These are phyloP conservation scores for Exophiala aquamarina DNA, from an alignment of 2,329 filamentous ascomycete species.

Conservation along the genomic window DNA sequence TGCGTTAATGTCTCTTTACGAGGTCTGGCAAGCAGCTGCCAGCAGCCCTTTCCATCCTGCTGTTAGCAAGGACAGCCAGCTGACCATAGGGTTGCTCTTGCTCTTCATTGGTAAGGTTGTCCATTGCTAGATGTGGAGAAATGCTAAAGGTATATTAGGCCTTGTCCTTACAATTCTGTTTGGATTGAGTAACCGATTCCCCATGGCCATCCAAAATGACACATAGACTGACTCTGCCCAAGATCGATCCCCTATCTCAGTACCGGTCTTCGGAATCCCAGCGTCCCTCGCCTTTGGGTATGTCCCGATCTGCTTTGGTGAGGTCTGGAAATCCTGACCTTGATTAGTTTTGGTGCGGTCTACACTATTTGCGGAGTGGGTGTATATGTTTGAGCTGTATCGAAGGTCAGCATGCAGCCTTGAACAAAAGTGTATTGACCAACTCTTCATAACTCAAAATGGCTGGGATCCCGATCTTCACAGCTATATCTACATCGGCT, in stretches of 20 bases:
- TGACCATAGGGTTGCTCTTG: constrained; percentile 75
- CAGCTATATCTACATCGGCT: constrained; percentile 61
- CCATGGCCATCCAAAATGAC: constrained; percentile 1
- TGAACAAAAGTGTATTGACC: constrained; percentile 3
- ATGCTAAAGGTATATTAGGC: constrained; percentile 39
- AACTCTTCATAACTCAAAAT: constrained; percentile 9
- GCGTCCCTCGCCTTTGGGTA: constrained; percentile 90
- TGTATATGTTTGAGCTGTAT: constrained; percentile 79
- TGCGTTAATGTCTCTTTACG: constrained; percentile 65
- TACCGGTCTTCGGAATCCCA: constrained; percentile 77
- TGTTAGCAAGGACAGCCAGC: constrained; percentile 80
- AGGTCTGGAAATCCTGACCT: constrained; percentile 2
- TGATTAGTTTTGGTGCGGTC: constrained; percentile 78
- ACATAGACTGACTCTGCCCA: constrained; percentile 25
- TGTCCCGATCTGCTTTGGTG: constrained; percentile 35
- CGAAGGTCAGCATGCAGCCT: constrained; percentile 9
- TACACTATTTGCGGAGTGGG: constrained; percentile 99
- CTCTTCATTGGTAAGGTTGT: constrained; percentile 61
- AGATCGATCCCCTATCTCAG: constrained; percentile 80
- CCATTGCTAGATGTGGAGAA: background rate
- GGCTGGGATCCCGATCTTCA: constrained; percentile 51
- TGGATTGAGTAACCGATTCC: constrained; percentile 69
- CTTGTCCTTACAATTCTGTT: constrained; percentile 76
- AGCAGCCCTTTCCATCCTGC: constrained; percentile 79
- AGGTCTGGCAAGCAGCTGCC: constrained; percentile 91